Evolutionary conservation across 495 filamentous ascomycete species (phyloP).

Genomic region (Penicillium turbatum): DNA sequence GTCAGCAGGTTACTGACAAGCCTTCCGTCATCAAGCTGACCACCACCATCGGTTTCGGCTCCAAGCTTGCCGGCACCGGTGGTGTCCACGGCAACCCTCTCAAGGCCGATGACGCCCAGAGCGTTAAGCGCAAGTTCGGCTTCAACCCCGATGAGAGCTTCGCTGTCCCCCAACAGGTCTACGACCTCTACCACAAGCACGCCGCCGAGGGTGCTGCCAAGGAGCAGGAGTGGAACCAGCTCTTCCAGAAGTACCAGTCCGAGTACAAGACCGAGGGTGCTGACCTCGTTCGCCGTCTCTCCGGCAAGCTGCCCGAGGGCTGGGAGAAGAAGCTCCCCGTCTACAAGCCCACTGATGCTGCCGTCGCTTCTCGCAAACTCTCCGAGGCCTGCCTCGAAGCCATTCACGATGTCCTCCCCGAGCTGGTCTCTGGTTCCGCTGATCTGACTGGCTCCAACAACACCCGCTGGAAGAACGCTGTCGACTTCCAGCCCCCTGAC

Average conservation of each 20-base stretch:
- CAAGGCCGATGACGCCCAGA: slow-evolving; percentile 86
- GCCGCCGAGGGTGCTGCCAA: slow-evolving; percentile 78
- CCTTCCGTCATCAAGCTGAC: slow-evolving; percentile 94
- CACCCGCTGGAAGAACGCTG: slow-evolving; percentile 93
- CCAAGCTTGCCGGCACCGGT: slow-evolving; percentile 85
- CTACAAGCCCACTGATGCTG: slow-evolving; percentile 83
- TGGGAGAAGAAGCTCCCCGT: slow-evolving; percentile 93
- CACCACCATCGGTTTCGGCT: slow-evolving; percentile 97
- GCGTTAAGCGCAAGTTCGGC: slow-evolving; percentile 89
- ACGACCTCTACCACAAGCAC: slow-evolving; percentile 81
- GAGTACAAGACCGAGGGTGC: slow-evolving; percentile 70
- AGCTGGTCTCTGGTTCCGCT: slow-evolving; percentile 92
- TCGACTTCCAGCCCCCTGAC: slow-evolving; percentile 94
- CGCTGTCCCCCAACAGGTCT: slow-evolving; percentile 90
- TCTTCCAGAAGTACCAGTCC: slow-evolving; percentile 79
- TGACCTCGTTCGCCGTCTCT: slow-evolving; percentile 78
- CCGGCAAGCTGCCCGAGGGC: slow-evolving; percentile 84
- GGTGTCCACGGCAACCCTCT: slow-evolving; percentile 94
- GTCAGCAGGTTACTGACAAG: slow-evolving; percentile 88
- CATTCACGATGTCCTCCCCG: slow-evolving; percentile 77
- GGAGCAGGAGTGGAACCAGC: slow-evolving; percentile 93
- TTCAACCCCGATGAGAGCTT: slow-evolving; percentile 95
- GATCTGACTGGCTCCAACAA: slow-evolving; percentile 98
- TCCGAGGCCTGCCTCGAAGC: slow-evolving; percentile 91
- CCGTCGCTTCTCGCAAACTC: slow-evolving; percentile 87